Percentiles rank a stretch among this genome's conserved stretches.
Evolutionary conservation across 345 rosid species (phyloP).

Genomic region (Citrus hindsii): DNA sequence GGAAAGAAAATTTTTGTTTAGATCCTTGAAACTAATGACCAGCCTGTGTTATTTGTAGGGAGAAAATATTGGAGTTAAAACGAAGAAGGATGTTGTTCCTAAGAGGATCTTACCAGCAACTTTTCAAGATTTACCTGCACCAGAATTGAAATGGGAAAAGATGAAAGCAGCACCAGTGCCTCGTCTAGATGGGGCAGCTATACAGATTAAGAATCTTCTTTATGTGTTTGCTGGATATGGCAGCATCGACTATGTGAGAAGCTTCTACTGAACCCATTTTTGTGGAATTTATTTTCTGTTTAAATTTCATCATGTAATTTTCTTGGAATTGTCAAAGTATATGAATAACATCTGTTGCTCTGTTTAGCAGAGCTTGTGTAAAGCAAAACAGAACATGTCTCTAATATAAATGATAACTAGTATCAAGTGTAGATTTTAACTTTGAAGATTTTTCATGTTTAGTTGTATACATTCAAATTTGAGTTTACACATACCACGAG

Average conservation of each 20-base stretch:
- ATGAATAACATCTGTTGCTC: too few species aligned
- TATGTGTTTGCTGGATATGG: slow-evolving; percentile 96
- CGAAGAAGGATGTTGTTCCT: slow-evolving; percentile 21
- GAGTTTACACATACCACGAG: too few species aligned
- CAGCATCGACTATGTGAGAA: slow-evolving; percentile 68
- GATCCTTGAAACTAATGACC: slow-evolving; percentile 1
- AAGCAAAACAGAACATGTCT: not conserved
- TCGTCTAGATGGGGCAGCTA: slow-evolving; percentile 90
- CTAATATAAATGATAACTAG: not conserved
- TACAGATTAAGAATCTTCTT: slow-evolving; percentile 73
- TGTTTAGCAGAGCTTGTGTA: not conserved
- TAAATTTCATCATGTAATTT: not conserved
- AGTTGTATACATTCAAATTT: too few species aligned
- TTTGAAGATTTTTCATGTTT: not conserved
- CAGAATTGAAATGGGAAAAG: slow-evolving; percentile 78
- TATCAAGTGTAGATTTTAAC: not conserved
- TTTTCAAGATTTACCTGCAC: slow-evolving; percentile 86
- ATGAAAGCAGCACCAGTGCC: slow-evolving; percentile 91
- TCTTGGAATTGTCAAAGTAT: too few species aligned
- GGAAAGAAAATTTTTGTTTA: not conserved
- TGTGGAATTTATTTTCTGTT: too few species aligned
- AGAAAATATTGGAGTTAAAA: slow-evolving; percentile 21
- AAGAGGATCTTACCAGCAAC: slow-evolving; percentile 80
- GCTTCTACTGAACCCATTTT: not conserved
- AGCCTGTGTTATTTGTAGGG: slow-evolving; percentile 27